Base-by-base conservation (phyloP, 306 rosid species). In the Glycine latifolia region DNA sequence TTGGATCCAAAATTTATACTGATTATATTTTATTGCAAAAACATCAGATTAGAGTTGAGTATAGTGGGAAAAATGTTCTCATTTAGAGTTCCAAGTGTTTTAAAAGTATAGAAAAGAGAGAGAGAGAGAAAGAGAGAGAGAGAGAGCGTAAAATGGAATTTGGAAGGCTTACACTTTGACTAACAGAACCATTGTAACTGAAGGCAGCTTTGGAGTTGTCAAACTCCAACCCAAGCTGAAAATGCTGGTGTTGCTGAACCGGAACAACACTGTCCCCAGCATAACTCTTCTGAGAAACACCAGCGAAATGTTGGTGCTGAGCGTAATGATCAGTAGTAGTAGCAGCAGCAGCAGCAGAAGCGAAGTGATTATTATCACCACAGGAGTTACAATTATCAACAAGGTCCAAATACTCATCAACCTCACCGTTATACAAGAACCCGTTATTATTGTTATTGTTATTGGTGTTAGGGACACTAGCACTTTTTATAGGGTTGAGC, bases 241-340 rank as follows among this genome's bases (percentile, higher is more conserved):
- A 92, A 55, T 82, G 85, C 14, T 87, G 89, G 54, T 73, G 85
- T 7, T 76, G 92, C 50, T 88, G 95, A 84, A 93, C 92, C 0
- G 99, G 99, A 53, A 95, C 99, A 8, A 91, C 91, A 50, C 97
- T 89, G 47, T 92, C 97, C 5, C 97, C 92, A 14, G 74, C 88
- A 59, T 84, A 89, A 67, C 41, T 81, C 75, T 75, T 86, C 26
- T 77, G 88, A 53, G 88, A 78, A 73, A 84, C 88, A 67, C 77
- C 79, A 15, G 3, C 73, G 10, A 67, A 67, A 9, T 81, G 82
- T 5, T 83, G 83, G 1, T 84, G 85, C 15, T 63, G 84, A 39
- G 62, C 39, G 10, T 80, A 69, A 60, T 90, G 65, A 86, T 87
- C 80, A 66, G 68, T 4, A 11, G 68, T 2, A 5, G 69, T 67